Evolutionary conservation across 352 stramenopile species (phyloP).

Genomic region (Thraustochytrium striatum): DNA sequence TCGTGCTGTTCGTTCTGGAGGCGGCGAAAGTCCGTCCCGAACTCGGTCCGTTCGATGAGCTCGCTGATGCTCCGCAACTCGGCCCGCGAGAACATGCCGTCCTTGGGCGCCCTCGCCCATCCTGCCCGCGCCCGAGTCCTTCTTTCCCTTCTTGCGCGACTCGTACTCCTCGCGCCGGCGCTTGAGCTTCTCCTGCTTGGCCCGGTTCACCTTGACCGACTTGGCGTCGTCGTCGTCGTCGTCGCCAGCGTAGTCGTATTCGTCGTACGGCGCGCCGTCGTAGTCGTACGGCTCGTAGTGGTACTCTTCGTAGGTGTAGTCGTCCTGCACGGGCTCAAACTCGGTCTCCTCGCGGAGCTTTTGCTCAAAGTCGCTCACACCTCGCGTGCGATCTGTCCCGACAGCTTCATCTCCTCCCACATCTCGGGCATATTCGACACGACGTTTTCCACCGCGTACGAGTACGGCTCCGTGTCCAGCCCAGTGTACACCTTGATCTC

Average conservation of each 20-base stretch:
- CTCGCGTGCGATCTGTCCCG: conserved; percentile 38
- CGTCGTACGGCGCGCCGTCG: not conserved
- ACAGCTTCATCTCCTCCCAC: conserved; percentile 43
- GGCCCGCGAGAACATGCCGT: conserved; percentile 29
- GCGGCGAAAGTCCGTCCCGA: not conserved
- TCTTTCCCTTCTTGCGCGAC: not conserved
- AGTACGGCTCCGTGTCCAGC: conserved; percentile 43
- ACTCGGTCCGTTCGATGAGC: conserved; percentile 15
- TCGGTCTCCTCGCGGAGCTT: conserved; percentile 45
- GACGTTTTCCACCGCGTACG: conserved; percentile 38
- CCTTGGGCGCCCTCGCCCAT: not conserved
- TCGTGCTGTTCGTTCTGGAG: conserved; percentile 21
- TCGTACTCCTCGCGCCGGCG: conserved; percentile 13
- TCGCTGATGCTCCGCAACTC: conserved; percentile 32
- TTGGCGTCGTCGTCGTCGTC: not conserved
- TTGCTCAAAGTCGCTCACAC: conserved; percentile 45
- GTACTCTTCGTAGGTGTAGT: conserved; percentile 13
- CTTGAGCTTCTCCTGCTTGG: not conserved
- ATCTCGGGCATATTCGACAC: conserved; percentile 35
- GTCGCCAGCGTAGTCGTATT: not conserved
- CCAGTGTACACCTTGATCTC: conserved; percentile 47
- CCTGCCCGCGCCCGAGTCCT: not conserved
- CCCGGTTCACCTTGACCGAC: not conserved
- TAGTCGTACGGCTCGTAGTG: not conserved
- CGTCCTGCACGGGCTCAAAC: conserved; percentile 18